phyloP scores from a whole-genome alignment of 495 filamentous ascomycete genomes.

The Margaritispora aquatica region DNA sequence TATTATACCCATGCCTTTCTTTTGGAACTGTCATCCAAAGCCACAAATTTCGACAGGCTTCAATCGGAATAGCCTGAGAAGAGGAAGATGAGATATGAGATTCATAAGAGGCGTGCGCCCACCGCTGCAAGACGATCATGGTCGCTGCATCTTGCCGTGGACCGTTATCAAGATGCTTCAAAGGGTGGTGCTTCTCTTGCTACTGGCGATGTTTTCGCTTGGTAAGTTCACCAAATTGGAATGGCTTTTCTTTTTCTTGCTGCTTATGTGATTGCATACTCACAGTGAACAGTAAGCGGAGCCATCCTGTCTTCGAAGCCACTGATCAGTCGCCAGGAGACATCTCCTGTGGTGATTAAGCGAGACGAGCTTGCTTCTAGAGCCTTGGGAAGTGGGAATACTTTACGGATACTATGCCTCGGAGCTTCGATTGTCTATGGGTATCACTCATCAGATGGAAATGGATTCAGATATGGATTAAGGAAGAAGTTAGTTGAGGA shows the following conservation, averaged over 20 bases:
- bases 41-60: neutral
- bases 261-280: neutral
- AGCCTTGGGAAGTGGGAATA: neutral
- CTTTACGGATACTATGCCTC: constrained; percentile 40
- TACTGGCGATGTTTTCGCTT: neutral
- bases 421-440: constrained; percentile 52
- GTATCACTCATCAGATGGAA: constrained; percentile 29
- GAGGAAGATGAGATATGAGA: neutral
- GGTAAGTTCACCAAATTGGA: neutral
- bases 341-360: neutral
- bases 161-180: neutral
- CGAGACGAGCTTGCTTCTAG: neutral
- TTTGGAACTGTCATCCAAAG: neutral
- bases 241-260: neutral
- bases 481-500: constrained; percentile 22
- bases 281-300: neutral
- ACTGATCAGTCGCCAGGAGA: neutral
- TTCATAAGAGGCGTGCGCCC: neutral
- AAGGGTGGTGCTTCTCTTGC: neutral
- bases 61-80: neutral
- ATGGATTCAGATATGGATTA: constrained; percentile 31
- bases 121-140: neutral
- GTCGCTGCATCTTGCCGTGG: neutral
- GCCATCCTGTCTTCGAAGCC: neutral
- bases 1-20: neutral